Base-by-base conservation (phyloP, 805 yeast species). In the Wickerhamomyces hampshirensis region DNA sequence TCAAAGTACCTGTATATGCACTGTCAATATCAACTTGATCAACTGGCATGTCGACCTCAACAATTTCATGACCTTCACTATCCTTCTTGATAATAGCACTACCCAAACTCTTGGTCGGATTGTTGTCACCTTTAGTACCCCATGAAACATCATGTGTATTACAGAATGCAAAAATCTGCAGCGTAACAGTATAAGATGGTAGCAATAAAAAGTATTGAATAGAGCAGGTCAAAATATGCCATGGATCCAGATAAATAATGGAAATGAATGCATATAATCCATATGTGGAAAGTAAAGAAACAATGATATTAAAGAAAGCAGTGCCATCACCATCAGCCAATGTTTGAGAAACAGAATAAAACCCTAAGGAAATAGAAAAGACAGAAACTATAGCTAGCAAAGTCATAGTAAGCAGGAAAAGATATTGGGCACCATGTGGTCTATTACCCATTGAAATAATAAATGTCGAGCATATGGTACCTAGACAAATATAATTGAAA, bases 121-220 rank as follows among this genome's bases (percentile, higher is more conserved):
- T 74, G 52, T 84, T 85, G 43, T 86, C 96, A 48, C 98, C 98
- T 58, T 91, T 91, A 2, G 98, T 91, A 62, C 98, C 98, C 98
- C 98, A 91, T 0, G 96, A 84, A 34, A 93, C 96, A 68, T 91
- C 98, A 63, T 91, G 98, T 3, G 97, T 91, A 59, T 91, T 91
- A 66, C 98, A 91, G 62, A 91, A 88, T 1, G 98, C 97, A 65
- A 88, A 91, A 40, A 93, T 88, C 62, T 91, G 97, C 39, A 91
- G 67, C 2, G 96, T 81, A 63, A 96, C 86, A 4, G 94, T 84
- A 58, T 88, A 91, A 0, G 94, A 81, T 18, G 98, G 98, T 35
- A 91, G 69, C 70, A 93, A 73, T 47, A 89, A 58, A 63, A 91
- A 84, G 67, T 93, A 91, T 59, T 91, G 98, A 5, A 79, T 37